Conservation (phyloP, 1,139 yeast genomes). For the Kurtzmaniella natalensis region DNA sequence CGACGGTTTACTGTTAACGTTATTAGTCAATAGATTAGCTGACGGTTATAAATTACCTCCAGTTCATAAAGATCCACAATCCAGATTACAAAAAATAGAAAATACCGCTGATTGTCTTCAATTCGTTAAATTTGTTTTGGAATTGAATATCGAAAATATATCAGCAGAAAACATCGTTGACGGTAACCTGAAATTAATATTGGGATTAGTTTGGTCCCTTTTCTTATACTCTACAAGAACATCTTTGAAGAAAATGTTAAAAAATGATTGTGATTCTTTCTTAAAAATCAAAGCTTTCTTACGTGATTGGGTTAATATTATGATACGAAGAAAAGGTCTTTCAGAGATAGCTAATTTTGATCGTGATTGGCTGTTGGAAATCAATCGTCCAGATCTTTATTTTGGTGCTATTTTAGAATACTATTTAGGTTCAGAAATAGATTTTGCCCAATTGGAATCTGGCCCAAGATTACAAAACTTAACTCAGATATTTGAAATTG, state of each 20-base stretch:
- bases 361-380: constrained; percentile 37
- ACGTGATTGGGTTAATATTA: constrained; percentile 30
- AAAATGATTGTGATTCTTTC: constrained; percentile 33
- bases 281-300: constrained; percentile 30
- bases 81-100: constrained; percentile 58
- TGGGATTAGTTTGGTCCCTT: constrained; percentile 64
- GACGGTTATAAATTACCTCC: constrained; percentile 22
- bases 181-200: constrained; percentile 57
- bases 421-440: constrained; percentile 6
- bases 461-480: constrained; percentile 28
- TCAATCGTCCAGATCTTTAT: constrained; percentile 24
- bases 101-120: constrained; percentile 56
- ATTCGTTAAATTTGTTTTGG: constrained; percentile 47
- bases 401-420: constrained; percentile 14
- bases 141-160: constrained; percentile 51
- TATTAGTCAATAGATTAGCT: constrained; percentile 31
- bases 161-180: constrained; percentile 69
- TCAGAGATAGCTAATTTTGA: constrained; percentile 26
- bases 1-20: constrained; percentile 37
- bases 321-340: constrained; percentile 16
- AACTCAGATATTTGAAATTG: constrained; percentile 16
- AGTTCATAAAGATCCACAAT: constrained; percentile 41
- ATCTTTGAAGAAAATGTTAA: constrained; percentile 19
- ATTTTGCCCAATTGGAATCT: constrained; percentile 29
- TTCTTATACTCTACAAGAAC: constrained; percentile 47